Evolutionary conservation across 352 stramenopile genomes (phyloP).

Genomic region (Halophytophthora batemanensis): DNA sequence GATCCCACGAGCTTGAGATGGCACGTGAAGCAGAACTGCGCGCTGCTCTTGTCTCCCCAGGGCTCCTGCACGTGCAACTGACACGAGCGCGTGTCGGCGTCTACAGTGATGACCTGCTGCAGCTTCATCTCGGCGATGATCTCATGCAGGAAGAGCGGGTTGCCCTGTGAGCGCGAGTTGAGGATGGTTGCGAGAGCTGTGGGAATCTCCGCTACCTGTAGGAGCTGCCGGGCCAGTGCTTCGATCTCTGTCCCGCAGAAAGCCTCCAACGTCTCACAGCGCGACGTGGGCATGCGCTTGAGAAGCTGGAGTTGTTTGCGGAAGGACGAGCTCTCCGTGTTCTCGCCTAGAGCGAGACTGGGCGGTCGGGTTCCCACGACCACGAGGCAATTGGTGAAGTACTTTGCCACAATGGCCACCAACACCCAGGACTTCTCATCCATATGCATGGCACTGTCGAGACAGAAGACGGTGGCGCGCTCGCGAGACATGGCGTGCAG

Average conservation of each 20-base stretch:
- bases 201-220: constrained; percentile 60
- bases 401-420: constrained; percentile 78
- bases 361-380: constrained; percentile 70
- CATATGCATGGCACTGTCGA: constrained; percentile 88
- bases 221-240: constrained; percentile 54
- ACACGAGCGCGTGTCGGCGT: constrained; percentile 55
- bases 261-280: constrained; percentile 45
- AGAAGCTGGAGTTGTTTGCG: constrained; percentile 71
- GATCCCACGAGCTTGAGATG: constrained; percentile 40
- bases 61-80: constrained; percentile 73
- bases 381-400: constrained; percentile 84
- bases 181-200: constrained; percentile 62
- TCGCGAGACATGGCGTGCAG: constrained; percentile 77
- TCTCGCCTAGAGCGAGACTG: constrained; percentile 56
- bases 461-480: constrained; percentile 63
- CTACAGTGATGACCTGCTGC: constrained; percentile 73
- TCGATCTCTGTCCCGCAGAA: constrained; percentile 58
- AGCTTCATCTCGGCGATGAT: constrained; percentile 82
- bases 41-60: constrained; percentile 72
- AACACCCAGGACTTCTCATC: constrained; percentile 84
- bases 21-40: constrained; percentile 77
- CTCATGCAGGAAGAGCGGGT: constrained; percentile 79
- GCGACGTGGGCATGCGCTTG: constrained; percentile 59
- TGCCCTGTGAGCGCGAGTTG: constrained; percentile 73
- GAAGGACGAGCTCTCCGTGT: constrained; percentile 76